Percentiles rank a stretch among this genome's conserved stretches.
Conservation (phyloP, 2,329 filamentous ascomycete species). For the Hypocreales sp. region DNA sequence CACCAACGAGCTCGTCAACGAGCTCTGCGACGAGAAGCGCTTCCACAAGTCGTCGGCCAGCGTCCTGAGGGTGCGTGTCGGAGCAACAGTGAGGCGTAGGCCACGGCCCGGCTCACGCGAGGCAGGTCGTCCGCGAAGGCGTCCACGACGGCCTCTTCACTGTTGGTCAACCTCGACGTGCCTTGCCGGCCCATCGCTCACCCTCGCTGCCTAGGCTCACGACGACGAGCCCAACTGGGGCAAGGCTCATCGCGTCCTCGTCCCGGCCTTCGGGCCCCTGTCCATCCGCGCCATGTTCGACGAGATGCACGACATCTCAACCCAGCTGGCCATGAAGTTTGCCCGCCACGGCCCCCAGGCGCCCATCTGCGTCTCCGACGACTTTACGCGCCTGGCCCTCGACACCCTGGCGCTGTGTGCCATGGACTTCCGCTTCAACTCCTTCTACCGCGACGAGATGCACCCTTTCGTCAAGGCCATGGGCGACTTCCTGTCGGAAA, state of each 20-base stretch:
- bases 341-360: constrained; percentile 43
- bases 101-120: too few relatives aligned
- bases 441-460: constrained; percentile 51
- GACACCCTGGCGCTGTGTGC: constrained; percentile 57
- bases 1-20: constrained; percentile 41
- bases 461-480: constrained; percentile 59
- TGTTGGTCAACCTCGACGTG: too few relatives aligned
- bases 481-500: constrained; percentile 44
- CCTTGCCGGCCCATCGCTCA: neutral
- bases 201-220: constrained; percentile 17
- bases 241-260: constrained; percentile 47
- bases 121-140: constrained; percentile 39
- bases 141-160: constrained; percentile 54
- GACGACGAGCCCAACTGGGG: constrained; percentile 46
- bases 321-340: constrained; percentile 53
- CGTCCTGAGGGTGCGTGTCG: constrained; percentile 23
- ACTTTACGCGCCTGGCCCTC: constrained; percentile 58
- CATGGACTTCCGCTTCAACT: constrained; percentile 63
- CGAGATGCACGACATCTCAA: constrained; percentile 53
- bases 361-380: constrained; percentile 44
- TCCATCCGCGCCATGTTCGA: constrained; percentile 54
- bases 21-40: constrained; percentile 49
- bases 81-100: too few relatives aligned
- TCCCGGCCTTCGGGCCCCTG: constrained; percentile 55
- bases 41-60: constrained; percentile 42